Evolutionary conservation across 768 basidiomycete genomes (phyloP), one percentile per base, ranked within the genome.

Genomic region (Filobasidium floriforme): DNA sequence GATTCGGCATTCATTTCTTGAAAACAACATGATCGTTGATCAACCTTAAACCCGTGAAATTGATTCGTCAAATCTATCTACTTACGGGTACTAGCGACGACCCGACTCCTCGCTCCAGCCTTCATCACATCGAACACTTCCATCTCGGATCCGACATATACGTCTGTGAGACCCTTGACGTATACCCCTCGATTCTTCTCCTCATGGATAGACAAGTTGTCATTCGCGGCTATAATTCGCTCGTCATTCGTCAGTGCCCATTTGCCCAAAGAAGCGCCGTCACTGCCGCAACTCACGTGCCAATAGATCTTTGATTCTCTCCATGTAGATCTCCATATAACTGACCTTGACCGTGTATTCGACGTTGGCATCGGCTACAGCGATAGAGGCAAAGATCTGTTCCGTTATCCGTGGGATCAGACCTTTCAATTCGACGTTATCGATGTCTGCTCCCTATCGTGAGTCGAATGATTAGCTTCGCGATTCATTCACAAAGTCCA

Each of bases 121-220:
- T 92, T 85, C 96, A 99, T 98, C 72, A 99, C 96, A 79, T 97
- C 93, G 75, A 94, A 98, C 26, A 99, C 94, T 78, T 99, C 96
- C 12, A 86, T 83, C 55, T 92, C 89, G 77, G 88, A 94, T 72
- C 90, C 89, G 60, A 99, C 96, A 81, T 99, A 99, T 81, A 92
- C 97, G 76, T 98, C 96, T 0, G 92, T 92, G 40, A 99, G 84
- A 72, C 87, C 88, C 82, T 99, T 99, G 73, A 99, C 94, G 75
- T 99, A 98, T 41, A 99, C 94, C 26, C 96, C 96, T 73, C 90
- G 88, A 7, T 86, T 87, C 79, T 99, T 99, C 80, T 99, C 96
- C 78, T 99, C 96, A 78, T 99, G 96, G 5, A 99, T 88, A 74
- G 96, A 94, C 12, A 99, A 82, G 79, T 99, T 99, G 76, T 98